phyloP scores from a whole-genome alignment of 495 filamentous ascomycete genomes.

The Paragyromitra xinjiangensis region DNA sequence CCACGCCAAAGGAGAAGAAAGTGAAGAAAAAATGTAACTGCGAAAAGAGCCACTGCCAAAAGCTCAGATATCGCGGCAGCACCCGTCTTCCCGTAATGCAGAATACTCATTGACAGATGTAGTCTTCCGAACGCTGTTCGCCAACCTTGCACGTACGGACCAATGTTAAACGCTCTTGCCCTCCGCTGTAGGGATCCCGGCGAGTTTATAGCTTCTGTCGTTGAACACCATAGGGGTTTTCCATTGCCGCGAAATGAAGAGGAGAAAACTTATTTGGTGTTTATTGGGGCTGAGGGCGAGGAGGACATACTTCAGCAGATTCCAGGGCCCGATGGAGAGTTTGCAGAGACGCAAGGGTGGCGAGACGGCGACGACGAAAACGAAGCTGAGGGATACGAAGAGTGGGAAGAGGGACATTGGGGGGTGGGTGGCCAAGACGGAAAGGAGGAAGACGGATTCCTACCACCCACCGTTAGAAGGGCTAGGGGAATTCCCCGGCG shows the following conservation, averaged over 20 bases:
- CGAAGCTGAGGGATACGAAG: neutral
- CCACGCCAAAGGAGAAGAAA: neutral
- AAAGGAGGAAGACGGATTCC: neutral
- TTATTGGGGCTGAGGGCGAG: slow-evolving; percentile 23
- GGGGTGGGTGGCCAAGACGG: neutral
- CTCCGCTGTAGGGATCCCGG: slow-evolving; percentile 27
- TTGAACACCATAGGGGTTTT: slow-evolving; percentile 33
- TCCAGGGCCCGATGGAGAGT: neutral
- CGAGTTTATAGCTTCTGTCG: slow-evolving; percentile 42
- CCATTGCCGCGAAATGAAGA: slow-evolving; percentile 3
- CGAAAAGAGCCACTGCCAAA: neutral
- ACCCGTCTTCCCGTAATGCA: neutral
- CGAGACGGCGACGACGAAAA: neutral
- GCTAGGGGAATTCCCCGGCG: neutral
- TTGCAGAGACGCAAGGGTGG: neutral
- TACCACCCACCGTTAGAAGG: neutral
- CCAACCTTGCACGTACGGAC: neutral
- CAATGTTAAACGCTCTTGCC: slow-evolving; percentile 35
- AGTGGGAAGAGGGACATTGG: neutral
- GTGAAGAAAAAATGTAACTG: neutral
- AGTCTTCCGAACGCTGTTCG: neutral
- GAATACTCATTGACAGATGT: neutral
- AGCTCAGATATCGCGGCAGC: neutral
- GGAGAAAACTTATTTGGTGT: slow-evolving; percentile 35
- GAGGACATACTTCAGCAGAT: slow-evolving; percentile 25